Conservation (phyloP, 768 basidiomycete genomes). For the Lentinula boryana region DNA sequence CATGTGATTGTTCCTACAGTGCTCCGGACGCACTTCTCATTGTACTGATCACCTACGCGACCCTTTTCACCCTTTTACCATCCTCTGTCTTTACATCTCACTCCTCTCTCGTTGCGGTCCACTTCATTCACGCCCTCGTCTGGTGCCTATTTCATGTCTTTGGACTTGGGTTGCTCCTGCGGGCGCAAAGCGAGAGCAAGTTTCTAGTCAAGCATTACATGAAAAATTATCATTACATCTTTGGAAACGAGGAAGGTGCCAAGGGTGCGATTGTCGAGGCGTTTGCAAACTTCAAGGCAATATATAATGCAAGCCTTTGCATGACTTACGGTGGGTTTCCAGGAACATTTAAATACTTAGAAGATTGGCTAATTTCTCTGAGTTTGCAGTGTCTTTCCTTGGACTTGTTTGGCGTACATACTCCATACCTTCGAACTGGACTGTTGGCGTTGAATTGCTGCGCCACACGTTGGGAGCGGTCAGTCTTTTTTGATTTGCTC, state of each 20-base stretch:
- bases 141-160: constrained; percentile 90
- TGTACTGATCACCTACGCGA: constrained; percentile 65
- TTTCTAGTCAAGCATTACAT: constrained; percentile 91
- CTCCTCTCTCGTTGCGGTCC: constrained; percentile 38
- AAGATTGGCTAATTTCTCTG: constrained; percentile 2
- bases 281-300: constrained; percentile 90
- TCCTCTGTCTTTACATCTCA: not conserved
- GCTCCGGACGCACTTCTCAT: constrained; percentile 81
- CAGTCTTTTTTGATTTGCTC: constrained; percentile 22
- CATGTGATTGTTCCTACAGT: constrained; percentile 35
- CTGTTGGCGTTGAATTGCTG: constrained; percentile 78
- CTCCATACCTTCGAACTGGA: constrained; percentile 76
- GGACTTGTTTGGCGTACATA: constrained; percentile 91
- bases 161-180: constrained; percentile 78
- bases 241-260: constrained; percentile 47
- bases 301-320: constrained; percentile 88
- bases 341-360: no score
- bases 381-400: constrained; percentile 65
- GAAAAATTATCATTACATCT: constrained; percentile 90
- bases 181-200: constrained; percentile 79
- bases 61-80: constrained; percentile 56
- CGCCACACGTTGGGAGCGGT: constrained; percentile 87
- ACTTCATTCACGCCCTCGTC: constrained; percentile 75
- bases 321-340: constrained; percentile 80
- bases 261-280: constrained; percentile 86